Evolutionary conservation across 352 stramenopile species (phyloP), one percentile per base, ranked within the genome.

Genomic region (Discostella stelligera): DNA sequence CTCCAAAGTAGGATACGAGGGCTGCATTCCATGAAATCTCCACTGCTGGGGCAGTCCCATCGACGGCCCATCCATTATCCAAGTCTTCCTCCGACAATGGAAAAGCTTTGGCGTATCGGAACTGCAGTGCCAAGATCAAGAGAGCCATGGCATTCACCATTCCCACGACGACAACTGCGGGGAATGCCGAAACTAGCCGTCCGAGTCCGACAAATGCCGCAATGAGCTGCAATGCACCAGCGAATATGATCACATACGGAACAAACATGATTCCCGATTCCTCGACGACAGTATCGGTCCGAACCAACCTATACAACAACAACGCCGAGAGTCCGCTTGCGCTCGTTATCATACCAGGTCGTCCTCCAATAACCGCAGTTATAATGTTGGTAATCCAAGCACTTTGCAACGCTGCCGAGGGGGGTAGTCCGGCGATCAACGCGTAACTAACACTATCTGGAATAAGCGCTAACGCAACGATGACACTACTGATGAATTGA

Each of bases 81-180:
- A 84, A 20, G 75, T 94, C 21, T 81, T 87, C 60, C 49, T 97
- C 71, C n/a, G 93, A 97, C 27, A 68, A 52, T n/a, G 69, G 59
- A 44, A 79, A 79, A 4, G 63, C 78, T 64, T 82, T 82, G 8
- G 39, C 60, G 65, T 78, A 86, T 30, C 75, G 63, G 39, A 56
- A 81, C 48, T 84, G 77, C 11, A 76, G 44, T 93, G 86, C 54
- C 84, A 85, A 16, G 88, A 93, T 87, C 96, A 95, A 30, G 93
- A 98, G 66, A 6, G 93, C 92, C 50, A 97, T 87, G 2, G 94
- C 95, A 80, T 98, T 98, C 48, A 97, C 89, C 80, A 98, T 98
- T 8, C 95, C 95, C 50, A 98, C 95, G 67, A 97, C 94, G 16
- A 95, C 94, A 0, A 93, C 95, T 44, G 91, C 83, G 3, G 94